Evolutionary conservation across 768 basidiomycete species (phyloP), one percentile per base, ranked within the genome.

Genomic region (Rhodotorula graminis): DNA sequence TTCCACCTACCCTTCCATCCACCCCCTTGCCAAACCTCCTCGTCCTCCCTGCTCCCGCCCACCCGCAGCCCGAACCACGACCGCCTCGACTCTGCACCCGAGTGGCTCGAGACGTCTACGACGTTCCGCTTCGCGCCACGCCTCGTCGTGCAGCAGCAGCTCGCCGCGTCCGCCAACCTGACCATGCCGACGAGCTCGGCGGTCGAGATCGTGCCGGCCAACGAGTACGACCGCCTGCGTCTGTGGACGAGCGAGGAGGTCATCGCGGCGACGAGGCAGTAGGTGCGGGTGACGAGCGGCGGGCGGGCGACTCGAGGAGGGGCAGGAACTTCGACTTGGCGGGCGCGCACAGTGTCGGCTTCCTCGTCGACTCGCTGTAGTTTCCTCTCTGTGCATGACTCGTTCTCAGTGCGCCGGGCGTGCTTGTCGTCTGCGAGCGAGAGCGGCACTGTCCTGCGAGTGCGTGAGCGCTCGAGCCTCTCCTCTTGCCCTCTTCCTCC

Each of bases 101-200:
- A 21, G 19, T 67, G 66, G 66, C 50, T n/a, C 29, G 33, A 37
- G 11, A 23, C 50, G 19, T 61, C 59, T 10, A 10, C 59, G 21
- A 25, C 47, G 7, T 33, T 19, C 50, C 66, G 66, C 60, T 67
- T 44, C 52, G 47, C 49, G 23, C 66, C 66, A 2, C 66, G 66
- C 52, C 59, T 67, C 23, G 50, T 53, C 29, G 19, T 67, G 11
- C 21, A 40, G 19, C 52, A 61, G 31, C 59, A 61, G 18, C 66
- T 53, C 50, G 59, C 37, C 23, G 46, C 65, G 16, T n/a, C 37
- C 2, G 57, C 57, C 12, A 53, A 60, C 60, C 27, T 31, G 27
- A 29, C 59, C 3, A n/a, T 21, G 3, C 50, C 66, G 37, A 67
- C 66, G 19, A 18, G 14, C 9, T 55, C 49, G 9, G 66, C 25